These are phyloP conservation scores for Lentinula edodes DNA, from an alignment of 768 basidiomycete species.

Conservation along the genomic window DNA sequence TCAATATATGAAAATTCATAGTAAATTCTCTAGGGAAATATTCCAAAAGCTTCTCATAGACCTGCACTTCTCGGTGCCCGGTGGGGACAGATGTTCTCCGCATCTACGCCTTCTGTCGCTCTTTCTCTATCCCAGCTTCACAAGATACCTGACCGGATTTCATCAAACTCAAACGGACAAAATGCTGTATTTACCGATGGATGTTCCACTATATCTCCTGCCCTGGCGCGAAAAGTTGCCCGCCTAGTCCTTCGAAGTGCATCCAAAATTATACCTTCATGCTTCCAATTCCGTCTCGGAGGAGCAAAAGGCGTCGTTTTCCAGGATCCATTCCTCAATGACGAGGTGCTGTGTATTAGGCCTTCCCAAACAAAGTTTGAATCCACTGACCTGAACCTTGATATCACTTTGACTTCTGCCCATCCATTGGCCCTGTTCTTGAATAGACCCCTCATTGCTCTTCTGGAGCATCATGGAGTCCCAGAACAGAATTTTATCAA, in stretches of 20 bases:
- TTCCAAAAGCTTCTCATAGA: conserved; percentile 1
- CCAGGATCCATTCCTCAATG: conserved; percentile 30
- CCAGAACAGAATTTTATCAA: conserved; percentile 22
- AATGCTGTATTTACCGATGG: conserved; percentile 4
- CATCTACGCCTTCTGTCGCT: conserved; percentile 2
- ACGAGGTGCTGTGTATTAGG: conserved; percentile 31
- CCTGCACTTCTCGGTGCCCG: conserved; percentile 1
- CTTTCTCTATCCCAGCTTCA: neutral
- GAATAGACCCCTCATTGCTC: conserved; percentile 42
- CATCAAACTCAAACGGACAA: neutral
- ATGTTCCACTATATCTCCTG: neutral
- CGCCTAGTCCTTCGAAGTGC: neutral
- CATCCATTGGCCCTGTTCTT: conserved; percentile 37
- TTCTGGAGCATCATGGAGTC: conserved; percentile 42
- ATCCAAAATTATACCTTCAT: conserved; percentile 25
- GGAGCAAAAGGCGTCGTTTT: conserved; percentile 47
- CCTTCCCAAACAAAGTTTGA: conserved; percentile 46
- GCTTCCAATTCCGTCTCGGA: conserved; percentile 38
- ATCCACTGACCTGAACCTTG: conserved; percentile 30
- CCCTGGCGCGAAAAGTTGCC: neutral
- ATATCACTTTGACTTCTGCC: conserved; percentile 42
- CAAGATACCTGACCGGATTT: neutral
- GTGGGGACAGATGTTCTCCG: conserved; percentile 7
- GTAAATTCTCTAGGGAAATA: neutral
- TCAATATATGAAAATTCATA: too few species aligned